Evolutionary conservation across 208 protist species (phyloP).

Genomic region (Leishmania aethiopica): DNA sequence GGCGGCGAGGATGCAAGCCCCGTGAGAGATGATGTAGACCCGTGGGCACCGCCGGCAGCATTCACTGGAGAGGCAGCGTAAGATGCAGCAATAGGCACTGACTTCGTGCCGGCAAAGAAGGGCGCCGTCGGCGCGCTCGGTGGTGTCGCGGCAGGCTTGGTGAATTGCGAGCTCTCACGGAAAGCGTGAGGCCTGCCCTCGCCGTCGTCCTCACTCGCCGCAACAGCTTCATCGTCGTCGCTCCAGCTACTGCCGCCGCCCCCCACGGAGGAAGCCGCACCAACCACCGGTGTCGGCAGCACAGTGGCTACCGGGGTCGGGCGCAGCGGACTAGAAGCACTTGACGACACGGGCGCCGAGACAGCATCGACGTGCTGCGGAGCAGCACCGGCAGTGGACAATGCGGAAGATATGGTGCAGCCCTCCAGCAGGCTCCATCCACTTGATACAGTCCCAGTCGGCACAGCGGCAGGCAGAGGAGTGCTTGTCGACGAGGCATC

Average conservation of each 20-base stretch:
- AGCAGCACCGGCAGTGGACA: not conserved
- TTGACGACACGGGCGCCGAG: not conserved
- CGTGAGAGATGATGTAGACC: not conserved
- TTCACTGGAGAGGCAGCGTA: not conserved
- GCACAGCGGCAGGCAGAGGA: not conserved
- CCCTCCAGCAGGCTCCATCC: not conserved
- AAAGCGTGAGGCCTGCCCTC: not conserved
- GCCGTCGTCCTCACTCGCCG: not conserved
- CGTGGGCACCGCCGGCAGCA: not conserved
- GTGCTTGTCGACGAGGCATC: not conserved
- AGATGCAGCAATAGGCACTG: not conserved
- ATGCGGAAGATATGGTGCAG: not conserved
- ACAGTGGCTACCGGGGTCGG: not conserved
- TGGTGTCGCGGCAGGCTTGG: not conserved
- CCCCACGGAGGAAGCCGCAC: constrained; percentile 5
- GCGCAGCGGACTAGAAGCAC: constrained; percentile 1
- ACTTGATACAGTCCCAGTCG: not conserved
- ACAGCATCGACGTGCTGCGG: not conserved
- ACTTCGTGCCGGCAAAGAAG: not conserved
- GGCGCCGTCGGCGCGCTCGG: constrained; percentile 3
- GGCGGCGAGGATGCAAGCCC: not conserved
- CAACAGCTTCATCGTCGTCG: constrained; percentile 7
- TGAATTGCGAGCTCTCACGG: not conserved
- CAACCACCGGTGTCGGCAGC: not conserved
- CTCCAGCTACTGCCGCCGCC: constrained; percentile 25